Evolutionary conservation across 495 filamentous ascomycete genomes (phyloP), one percentile per base, ranked within the genome.

Genomic region (Penicillium canariense): DNA sequence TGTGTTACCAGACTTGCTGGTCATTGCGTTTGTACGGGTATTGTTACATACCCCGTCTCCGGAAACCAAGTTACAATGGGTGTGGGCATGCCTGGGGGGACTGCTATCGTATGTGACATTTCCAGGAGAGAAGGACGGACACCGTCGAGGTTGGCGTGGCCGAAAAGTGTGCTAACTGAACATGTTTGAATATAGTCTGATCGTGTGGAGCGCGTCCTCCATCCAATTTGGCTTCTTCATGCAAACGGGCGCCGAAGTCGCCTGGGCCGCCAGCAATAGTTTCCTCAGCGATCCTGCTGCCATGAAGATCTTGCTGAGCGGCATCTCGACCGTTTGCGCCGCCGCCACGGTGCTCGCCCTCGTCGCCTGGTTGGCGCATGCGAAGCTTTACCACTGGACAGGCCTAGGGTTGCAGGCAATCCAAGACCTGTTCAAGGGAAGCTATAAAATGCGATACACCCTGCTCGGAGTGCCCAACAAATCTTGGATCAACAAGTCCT

Each of bases 151-250:
- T 40, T 23, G 18, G 18, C 10, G 20, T 42, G 38, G 20, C 22
- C 2, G 17, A 27, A 25, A 27, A 22, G 25, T 10, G 42, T 17
- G 22, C 52, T 66, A 53, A 59, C 55, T 25, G n/a, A 14, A 20
- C 36, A 17, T 20, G 6, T 36, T 15, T 15, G 56, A 10, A 30
- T 38, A 2, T 50, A 67, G 69, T 26, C 18, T 71, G 27, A 15
- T 71, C 20, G 69, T 68, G 12, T 72, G 64, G 55, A 66, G 60
- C 20, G 66, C 70, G 0, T 60, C 68, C 22, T 64, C 71, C 30
- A 63, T 71, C 20, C 71, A 74, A 48, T 72, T 74, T 42, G 71
- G 72, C 30, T 76, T 76, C 59, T 76, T 72, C 54, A 56, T 73
- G 36, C 70, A 76, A 52, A 76, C 73, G 6, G 73, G 73, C 11